Percentiles rank a stretch among this genome's conserved stretches.
Evolutionary conservation across 164 flowering plant genomes (phyloP).

Genomic region (Vitis rupestris): DNA sequence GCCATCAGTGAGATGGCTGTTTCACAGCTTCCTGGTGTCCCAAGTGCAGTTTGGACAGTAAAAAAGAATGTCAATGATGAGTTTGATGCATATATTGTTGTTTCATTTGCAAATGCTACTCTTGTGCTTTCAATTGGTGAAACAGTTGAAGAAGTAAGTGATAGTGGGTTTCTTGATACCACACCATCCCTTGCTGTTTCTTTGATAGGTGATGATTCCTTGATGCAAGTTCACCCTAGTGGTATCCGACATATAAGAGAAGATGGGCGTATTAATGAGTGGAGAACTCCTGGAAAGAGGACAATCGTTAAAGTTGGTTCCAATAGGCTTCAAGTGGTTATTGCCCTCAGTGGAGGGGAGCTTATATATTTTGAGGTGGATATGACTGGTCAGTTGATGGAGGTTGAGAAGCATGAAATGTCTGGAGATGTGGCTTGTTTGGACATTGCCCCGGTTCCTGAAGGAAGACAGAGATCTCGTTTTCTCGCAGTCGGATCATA

Average conservation of each 20-base stretch:
- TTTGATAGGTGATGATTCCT: constrained; percentile 91
- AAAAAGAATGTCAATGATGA: constrained; percentile 91
- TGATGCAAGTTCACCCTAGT: constrained; percentile 98
- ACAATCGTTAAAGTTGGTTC: constrained; percentile 94
- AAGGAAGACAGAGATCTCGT: constrained; percentile 96
- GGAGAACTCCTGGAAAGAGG: constrained; percentile 99
- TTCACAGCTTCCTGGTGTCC: constrained; percentile 94
- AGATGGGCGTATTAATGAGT: constrained; percentile 96
- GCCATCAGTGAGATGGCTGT: constrained; percentile 99
- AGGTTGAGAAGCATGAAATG: constrained; percentile 98
- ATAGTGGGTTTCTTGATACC: constrained; percentile 96
- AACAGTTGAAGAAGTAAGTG: constrained; percentile 98
- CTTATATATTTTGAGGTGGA: constrained; percentile 98
- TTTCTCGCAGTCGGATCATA: constrained; percentile 99
- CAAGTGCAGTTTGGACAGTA: constrained; percentile 98
- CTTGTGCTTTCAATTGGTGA: constrained; percentile 99
- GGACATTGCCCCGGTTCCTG: constrained; percentile 99
- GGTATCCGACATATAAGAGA: constrained; percentile 99
- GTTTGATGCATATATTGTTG: constrained; percentile 98
- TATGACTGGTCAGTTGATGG: constrained; percentile 92
- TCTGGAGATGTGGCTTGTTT: constrained; percentile 96
- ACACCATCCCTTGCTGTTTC: constrained; percentile 97
- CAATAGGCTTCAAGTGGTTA: constrained; percentile 95
- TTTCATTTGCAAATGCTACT: constrained; percentile 94
- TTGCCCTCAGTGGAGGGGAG: constrained; percentile 97